Evolutionary conservation across 2,329 filamentous ascomycete species (phyloP).

Genomic region (Endoconidiophora polonica): DNA sequence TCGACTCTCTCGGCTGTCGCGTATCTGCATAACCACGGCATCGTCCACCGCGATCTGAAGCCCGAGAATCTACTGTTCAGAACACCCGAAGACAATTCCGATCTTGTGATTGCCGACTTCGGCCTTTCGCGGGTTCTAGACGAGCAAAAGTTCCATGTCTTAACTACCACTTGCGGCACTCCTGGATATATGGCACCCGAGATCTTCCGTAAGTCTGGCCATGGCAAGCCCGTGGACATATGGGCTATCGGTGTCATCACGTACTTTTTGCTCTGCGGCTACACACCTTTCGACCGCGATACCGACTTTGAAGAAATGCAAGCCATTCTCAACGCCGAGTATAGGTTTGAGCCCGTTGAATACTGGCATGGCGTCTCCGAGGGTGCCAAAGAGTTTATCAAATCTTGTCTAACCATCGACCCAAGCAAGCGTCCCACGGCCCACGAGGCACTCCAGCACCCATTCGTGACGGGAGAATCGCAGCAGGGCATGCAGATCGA

Average conservation of each 20-base stretch:
- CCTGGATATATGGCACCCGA: conserved; percentile 98
- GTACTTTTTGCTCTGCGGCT: conserved; percentile 94
- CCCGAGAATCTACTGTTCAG: conserved; percentile 94
- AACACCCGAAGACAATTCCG: conserved; percentile 93
- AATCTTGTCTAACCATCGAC: conserved; percentile 79
- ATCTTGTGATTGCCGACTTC: conserved; percentile 93
- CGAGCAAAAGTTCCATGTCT: conserved; percentile 91
- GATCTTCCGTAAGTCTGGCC: conserved; percentile 97
- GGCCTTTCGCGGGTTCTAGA: conserved; percentile 96
- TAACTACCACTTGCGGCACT: conserved; percentile 94
- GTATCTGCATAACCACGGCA: conserved; percentile 95
- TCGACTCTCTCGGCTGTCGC: conserved; percentile 93
- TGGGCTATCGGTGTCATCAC: conserved; percentile 98
- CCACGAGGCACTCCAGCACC: conserved; percentile 55
- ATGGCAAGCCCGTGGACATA: conserved; percentile 94
- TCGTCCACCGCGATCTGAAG: conserved; percentile 94
- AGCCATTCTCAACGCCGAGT: conserved; percentile 91
- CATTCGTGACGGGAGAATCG: conserved; percentile 42
- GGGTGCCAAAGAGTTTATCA: conserved; percentile 80
- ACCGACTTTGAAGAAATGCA: conserved; percentile 99
- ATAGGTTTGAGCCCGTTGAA: conserved; percentile 82
- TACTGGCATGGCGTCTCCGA: conserved; percentile 93
- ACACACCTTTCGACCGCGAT: conserved; percentile 95
- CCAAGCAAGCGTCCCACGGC: conserved; percentile 77
- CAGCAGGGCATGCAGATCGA: conserved; percentile 34